Percentiles rank a stretch among this genome's conserved stretches.
These are phyloP conservation scores for Podaxis sp. DNA, from an alignment of 768 basidiomycete genomes.

Conservation along the genomic window DNA sequence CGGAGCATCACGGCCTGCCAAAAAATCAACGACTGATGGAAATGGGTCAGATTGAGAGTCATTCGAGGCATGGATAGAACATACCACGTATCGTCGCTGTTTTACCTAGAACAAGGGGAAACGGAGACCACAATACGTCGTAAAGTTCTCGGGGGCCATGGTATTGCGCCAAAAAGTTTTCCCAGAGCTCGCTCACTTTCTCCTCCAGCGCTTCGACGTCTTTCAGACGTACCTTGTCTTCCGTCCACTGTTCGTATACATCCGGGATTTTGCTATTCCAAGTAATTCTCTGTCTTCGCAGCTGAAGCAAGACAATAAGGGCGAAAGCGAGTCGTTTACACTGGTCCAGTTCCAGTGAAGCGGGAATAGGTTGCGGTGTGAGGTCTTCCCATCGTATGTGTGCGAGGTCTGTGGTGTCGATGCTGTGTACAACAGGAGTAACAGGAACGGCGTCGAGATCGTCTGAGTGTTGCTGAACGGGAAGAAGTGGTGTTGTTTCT, in stretches of 20 bases:
- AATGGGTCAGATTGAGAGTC: conserved; percentile 3
- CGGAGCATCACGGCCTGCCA: conserved; percentile 32
- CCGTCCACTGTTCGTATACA: conserved; percentile 44
- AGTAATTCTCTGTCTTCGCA: conserved; percentile 26
- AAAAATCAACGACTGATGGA: conserved; percentile 42
- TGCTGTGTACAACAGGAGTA: conserved; percentile 21
- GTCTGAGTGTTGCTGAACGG: neutral
- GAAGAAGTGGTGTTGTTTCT: conserved; percentile 11
- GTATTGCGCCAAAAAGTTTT: conserved; percentile 39
- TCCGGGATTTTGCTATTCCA: conserved; percentile 22
- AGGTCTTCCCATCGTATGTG: conserved; percentile 11
- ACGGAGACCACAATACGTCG: conserved; percentile 47
- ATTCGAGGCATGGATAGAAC: conserved; percentile 7
- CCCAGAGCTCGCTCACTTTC: conserved; percentile 37
- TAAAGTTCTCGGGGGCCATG: conserved; percentile 43
- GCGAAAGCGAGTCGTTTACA: conserved; percentile 26
- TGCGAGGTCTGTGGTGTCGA: conserved; percentile 22
- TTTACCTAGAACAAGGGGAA: conserved; percentile 32
- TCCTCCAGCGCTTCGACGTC: conserved; percentile 33
- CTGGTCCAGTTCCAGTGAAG: conserved; percentile 12
- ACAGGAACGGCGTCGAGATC: neutral
- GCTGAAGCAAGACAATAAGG: conserved; percentile 32
- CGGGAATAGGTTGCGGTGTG: neutral
- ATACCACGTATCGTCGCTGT: conserved; percentile 29
- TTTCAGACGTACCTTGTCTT: conserved; percentile 23